These are phyloP conservation scores for Lepraria neglecta DNA, from an alignment of 495 filamentous ascomycete species.

Conservation along the genomic window DNA sequence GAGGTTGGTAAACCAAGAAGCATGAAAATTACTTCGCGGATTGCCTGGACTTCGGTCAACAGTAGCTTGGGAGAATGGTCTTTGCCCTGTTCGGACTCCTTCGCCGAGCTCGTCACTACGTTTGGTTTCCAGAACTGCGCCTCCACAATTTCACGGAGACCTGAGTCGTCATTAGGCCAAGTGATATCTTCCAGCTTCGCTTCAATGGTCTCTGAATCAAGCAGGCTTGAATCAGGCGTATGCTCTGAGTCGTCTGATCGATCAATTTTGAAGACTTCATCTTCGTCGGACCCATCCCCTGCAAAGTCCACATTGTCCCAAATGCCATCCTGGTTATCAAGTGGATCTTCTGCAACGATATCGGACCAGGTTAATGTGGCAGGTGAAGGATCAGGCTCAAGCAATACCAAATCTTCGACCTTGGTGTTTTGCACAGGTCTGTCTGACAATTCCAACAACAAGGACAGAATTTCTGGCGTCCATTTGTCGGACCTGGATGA, in stretches of 20 bases:
- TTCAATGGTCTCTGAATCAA: slow-evolving; percentile 6
- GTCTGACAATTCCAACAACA: slow-evolving; percentile 77
- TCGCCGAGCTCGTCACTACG: slow-evolving; percentile 27
- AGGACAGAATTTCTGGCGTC: slow-evolving; percentile 71
- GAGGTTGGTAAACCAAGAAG: slow-evolving; percentile 70
- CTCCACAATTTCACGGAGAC: slow-evolving; percentile 36
- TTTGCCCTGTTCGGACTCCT: slow-evolving; percentile 29
- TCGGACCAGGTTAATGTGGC: slow-evolving; percentile 64
- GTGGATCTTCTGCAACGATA: slow-evolving; percentile 65
- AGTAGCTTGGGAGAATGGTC: slow-evolving; percentile 33
- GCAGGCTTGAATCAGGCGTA: neutral
- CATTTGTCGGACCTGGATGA: slow-evolving; percentile 47
- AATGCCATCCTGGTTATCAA: slow-evolving; percentile 59
- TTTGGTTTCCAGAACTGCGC: slow-evolving; percentile 59
- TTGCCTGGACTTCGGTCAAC: slow-evolving; percentile 64
- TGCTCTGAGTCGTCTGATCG: slow-evolving; percentile 7
- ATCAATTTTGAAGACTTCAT: slow-evolving; percentile 21
- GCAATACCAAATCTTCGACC: slow-evolving; percentile 49
- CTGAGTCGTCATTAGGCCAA: neutral
- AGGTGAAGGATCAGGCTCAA: slow-evolving; percentile 40
- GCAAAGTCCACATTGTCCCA: slow-evolving; percentile 76
- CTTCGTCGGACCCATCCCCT: slow-evolving; percentile 56
- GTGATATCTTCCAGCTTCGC: slow-evolving; percentile 12
- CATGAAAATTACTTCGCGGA: slow-evolving; percentile 81
- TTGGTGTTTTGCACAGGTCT: slow-evolving; percentile 64